Evolutionary conservation across 2,329 filamentous ascomycete species (phyloP).

Genomic region (Calonectria pteridis): DNA sequence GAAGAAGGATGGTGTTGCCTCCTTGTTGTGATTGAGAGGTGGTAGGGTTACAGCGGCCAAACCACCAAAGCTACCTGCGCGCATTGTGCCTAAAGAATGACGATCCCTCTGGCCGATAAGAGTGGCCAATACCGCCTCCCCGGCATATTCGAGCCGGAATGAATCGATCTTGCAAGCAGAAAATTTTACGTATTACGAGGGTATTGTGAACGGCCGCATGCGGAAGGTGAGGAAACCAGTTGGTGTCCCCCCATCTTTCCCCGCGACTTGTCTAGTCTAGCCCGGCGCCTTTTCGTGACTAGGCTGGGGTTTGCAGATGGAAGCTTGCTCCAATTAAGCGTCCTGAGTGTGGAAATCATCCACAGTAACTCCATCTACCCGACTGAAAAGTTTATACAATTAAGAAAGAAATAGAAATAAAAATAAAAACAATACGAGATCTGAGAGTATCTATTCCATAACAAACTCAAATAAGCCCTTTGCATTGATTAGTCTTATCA

Average conservation of each 20-base stretch:
- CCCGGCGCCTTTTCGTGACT: background rate
- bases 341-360: background rate
- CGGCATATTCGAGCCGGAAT: constrained; percentile 16
- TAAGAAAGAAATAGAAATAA: background rate
- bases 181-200: background rate
- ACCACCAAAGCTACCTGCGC: constrained; percentile 21
- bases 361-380: background rate
- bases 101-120: constrained; percentile 20
- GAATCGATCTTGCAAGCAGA: constrained; percentile 12
- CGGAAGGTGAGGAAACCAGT: constrained; percentile 17
- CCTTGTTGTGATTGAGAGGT: constrained; percentile 19
- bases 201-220: background rate
- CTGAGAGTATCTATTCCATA: background rate
- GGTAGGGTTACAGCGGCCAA: constrained; percentile 22
- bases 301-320: background rate
- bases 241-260: background rate
- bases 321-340: background rate
- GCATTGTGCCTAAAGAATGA: constrained; percentile 38
- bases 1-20: constrained; percentile 11
- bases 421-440: background rate
- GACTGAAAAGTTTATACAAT: background rate
- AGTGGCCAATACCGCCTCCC: constrained; percentile 3
- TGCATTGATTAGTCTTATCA: background rate
- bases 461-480: background rate
- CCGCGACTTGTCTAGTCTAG: background rate